Percentiles rank a stretch among this genome's conserved stretches.
Conservation (phyloP, 768 basidiomycete species). For the Brasilioporus rufonigricans region DNA sequence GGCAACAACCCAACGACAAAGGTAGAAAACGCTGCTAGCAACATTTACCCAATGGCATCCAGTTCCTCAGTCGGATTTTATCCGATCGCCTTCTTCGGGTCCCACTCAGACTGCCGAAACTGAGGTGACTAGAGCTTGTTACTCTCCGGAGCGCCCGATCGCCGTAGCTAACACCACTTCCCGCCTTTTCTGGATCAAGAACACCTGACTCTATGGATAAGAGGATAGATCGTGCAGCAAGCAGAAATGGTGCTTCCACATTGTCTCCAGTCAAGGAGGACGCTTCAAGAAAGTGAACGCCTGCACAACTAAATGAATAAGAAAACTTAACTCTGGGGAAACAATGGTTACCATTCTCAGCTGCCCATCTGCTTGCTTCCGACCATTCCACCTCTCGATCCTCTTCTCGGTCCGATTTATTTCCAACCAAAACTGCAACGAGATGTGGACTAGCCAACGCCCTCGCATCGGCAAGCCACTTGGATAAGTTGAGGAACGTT, state of each 20-base stretch:
- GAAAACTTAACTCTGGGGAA: conserved; percentile 1
- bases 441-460: conserved; percentile 91
- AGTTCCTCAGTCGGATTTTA: conserved; percentile 57
- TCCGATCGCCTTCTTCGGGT: conserved; percentile 56
- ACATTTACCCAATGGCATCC: conserved; percentile 64
- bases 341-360: conserved; percentile 74
- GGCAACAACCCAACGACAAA: background rate
- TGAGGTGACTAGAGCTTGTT: conserved; percentile 85
- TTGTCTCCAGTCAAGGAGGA: conserved; percentile 93
- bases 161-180: conserved; percentile 95
- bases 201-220: conserved; percentile 87
- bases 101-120: conserved; percentile 80
- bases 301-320: conserved; percentile 39
- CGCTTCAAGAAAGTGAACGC: conserved; percentile 89
- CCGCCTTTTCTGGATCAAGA: conserved; percentile 91
- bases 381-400: conserved; percentile 94
- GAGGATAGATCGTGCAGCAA: conserved; percentile 84
- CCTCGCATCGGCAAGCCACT: conserved; percentile 92
- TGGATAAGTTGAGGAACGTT: conserved; percentile 78
- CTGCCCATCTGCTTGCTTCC: conserved; percentile 94
- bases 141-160: conserved; percentile 90
- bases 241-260: conserved; percentile 88
- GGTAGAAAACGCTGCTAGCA: conserved; percentile 42
- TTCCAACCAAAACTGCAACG: conserved; percentile 88
- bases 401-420: conserved; percentile 93